Conservation (phyloP, 768 basidiomycete species). For the Clitopilus passeckerianus region DNA sequence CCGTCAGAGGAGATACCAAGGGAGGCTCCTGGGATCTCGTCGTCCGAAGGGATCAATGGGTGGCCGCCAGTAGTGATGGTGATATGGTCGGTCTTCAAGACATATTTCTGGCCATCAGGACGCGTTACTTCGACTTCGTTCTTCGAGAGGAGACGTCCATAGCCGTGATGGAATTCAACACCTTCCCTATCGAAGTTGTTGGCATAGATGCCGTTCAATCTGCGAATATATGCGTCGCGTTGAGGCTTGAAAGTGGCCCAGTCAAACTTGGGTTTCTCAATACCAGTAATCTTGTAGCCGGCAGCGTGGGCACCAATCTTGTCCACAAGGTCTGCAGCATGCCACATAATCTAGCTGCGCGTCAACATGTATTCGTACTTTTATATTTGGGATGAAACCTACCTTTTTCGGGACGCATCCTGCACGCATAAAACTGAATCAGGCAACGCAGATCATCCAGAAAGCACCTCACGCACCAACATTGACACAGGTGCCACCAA, state of each 20-base stretch:
- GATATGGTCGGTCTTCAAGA: conserved; percentile 71
- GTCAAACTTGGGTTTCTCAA: conserved; percentile 62
- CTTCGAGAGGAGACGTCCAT: conserved; percentile 65
- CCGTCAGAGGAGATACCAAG: conserved; percentile 93
- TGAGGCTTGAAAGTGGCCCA: conserved; percentile 92
- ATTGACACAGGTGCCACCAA: conserved; percentile 97
- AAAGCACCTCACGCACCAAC: conserved; percentile 59
- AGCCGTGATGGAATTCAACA: conserved; percentile 83
- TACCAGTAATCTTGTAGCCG: conserved; percentile 69
- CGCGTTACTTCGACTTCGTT: conserved; percentile 70
- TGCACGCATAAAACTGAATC: conserved; percentile 18
- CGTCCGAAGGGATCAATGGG: conserved; percentile 75
- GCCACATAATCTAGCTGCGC: conserved; percentile 89
- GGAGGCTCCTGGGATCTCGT: conserved; percentile 82
- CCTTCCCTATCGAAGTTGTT: conserved; percentile 82
- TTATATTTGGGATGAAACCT: conserved; percentile 6
- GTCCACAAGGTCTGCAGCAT: conserved; percentile 87
- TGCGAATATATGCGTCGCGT: conserved; percentile 91
- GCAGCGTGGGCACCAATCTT: conserved; percentile 69
- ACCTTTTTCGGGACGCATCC: conserved; percentile 99
- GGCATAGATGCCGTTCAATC: conserved; percentile 89
- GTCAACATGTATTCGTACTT: neutral
- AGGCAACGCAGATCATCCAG: neutral
- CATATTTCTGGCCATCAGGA: conserved; percentile 65
- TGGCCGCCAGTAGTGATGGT: conserved; percentile 84